phyloP scores from a whole-genome alignment of 2,329 filamentous ascomycete species.

The Incumbomyces lentus region DNA sequence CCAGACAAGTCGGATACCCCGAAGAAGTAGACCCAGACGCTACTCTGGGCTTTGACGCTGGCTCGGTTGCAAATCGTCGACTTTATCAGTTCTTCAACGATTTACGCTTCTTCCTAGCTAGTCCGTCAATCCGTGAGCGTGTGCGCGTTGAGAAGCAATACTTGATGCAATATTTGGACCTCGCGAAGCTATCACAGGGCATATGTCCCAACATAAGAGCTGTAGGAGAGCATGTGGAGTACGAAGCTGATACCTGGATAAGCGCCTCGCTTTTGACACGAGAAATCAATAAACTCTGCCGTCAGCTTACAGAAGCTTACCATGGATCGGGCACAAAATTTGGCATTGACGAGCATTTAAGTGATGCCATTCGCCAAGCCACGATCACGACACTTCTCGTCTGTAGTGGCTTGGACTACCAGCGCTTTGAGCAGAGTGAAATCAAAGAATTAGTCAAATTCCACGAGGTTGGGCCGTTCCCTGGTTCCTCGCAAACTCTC shows the following conservation, averaged over 20 bases:
- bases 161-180: slow-evolving; percentile 83
- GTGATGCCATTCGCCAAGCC: slow-evolving; percentile 51
- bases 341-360: slow-evolving; percentile 10
- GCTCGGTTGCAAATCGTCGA: slow-evolving; percentile 84
- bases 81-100: slow-evolving; percentile 98
- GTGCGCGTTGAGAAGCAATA: slow-evolving; percentile 78
- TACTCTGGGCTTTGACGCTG: slow-evolving; percentile 83
- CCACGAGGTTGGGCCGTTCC: slow-evolving; percentile 47
- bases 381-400: slow-evolving; percentile 79
- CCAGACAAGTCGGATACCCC: slow-evolving; percentile 87
- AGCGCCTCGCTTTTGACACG: slow-evolving; percentile 87
- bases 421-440: slow-evolving; percentile 75
- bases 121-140: slow-evolving; percentile 75
- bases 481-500: slow-evolving; percentile 45
- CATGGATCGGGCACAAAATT: slow-evolving; percentile 47
- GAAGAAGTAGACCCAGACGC: slow-evolving; percentile 78
- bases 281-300: slow-evolving; percentile 86
- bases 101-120: slow-evolving; percentile 79
- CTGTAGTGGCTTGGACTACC: slow-evolving; percentile 78
- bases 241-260: slow-evolving; percentile 97
- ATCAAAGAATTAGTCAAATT: slow-evolving; percentile 79
- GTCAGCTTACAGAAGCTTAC: slow-evolving; percentile 82
- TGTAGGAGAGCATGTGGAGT: slow-evolving; percentile 91
- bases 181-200: slow-evolving; percentile 92
- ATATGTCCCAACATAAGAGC: slow-evolving; percentile 91